Percentiles rank a stretch among this genome's conserved stretches.
phyloP scores from a whole-genome alignment of 805 yeast genomes.

The Dipodascus albidus region DNA sequence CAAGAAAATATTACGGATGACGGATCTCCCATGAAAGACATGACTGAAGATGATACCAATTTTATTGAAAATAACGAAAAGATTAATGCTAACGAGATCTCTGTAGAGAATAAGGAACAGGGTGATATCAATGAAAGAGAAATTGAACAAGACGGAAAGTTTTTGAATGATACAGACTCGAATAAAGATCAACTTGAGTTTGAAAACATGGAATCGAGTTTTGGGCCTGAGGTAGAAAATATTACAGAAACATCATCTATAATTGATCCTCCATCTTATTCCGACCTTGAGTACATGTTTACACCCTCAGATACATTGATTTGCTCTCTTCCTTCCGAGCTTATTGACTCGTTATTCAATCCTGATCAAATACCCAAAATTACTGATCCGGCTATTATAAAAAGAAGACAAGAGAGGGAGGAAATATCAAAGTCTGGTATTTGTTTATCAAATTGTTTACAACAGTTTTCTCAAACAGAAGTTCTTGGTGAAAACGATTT shows the following conservation, averaged over 20 bases:
- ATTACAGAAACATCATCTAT: neutral
- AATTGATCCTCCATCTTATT: neutral
- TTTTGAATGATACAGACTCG: neutral
- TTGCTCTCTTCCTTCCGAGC: neutral
- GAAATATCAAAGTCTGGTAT: slow-evolving; percentile 27
- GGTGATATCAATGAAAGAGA: slow-evolving; percentile 4
- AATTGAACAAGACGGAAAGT: neutral
- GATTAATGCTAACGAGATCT: neutral
- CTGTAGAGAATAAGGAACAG: neutral
- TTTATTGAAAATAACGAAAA: neutral
- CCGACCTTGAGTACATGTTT: neutral
- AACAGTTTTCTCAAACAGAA: slow-evolving; percentile 68
- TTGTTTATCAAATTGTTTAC: slow-evolving; percentile 62
- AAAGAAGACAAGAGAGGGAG: slow-evolving; percentile 12
- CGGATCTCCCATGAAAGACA: neutral
- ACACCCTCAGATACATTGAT: neutral
- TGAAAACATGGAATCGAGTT: neutral
- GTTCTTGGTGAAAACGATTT: slow-evolving; percentile 77
- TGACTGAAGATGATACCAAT: neutral
- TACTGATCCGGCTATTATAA: slow-evolving; percentile 12
- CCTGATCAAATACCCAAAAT: slow-evolving; percentile 1
- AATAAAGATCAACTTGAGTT: neutral
- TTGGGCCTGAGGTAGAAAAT: neutral
- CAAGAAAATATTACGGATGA: neutral
- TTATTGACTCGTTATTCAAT: neutral